Evolutionary conservation across 1,284 basidiomycete genomes (phyloP), one percentile per base, ranked within the genome.

Genomic region (Rhodotorula sp.): DNA sequence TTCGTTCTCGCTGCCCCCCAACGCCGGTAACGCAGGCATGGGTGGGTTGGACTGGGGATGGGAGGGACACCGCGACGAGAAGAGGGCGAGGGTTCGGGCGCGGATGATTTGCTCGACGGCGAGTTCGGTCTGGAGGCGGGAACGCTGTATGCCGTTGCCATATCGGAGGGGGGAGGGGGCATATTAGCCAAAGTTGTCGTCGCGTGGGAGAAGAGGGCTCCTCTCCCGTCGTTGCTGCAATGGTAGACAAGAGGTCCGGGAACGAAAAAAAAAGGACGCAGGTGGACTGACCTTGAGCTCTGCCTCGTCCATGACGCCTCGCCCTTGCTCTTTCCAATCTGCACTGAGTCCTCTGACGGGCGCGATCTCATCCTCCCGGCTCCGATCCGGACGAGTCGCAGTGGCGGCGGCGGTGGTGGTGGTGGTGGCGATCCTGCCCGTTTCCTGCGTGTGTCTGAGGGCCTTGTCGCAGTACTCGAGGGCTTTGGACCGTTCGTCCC

Each of bases 101-200:
- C 74, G 69, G 52, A 76, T 69, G 49, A 76, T 69, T 26, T 56
- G 47, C 26, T 76, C 74, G 50, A 71, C 64, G 28, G 63, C 55
- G 54, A 66, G 61, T n/a, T 68, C 66, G 34, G 60, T 70, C 26
- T 15, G 58, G 28, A 71, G 65, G 72, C 45, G 63, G 43, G 50
- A 52, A 38, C 57, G 62, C 72, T 26, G 47, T 4, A 12, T 16
- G 23, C 8, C 4, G 34, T 28, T 26, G 52, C n/a, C 10, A 23
- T 52, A 23, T 52, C 18, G n/a, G 21, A 31, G 5, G 54, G 54
- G 28, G 26, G 6, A 18, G 28, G 28, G n/a, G 12, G 10, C 60
- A 58, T 59, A 21, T 54, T 43, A 43, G 38, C 38, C 10, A 14
- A 43, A 12, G 38, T 43, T 43, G 12, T 54, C 52, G 19, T 54